phyloP scores from a whole-genome alignment of 805 yeast genomes.

The Ogataea parapolymorpha region DNA sequence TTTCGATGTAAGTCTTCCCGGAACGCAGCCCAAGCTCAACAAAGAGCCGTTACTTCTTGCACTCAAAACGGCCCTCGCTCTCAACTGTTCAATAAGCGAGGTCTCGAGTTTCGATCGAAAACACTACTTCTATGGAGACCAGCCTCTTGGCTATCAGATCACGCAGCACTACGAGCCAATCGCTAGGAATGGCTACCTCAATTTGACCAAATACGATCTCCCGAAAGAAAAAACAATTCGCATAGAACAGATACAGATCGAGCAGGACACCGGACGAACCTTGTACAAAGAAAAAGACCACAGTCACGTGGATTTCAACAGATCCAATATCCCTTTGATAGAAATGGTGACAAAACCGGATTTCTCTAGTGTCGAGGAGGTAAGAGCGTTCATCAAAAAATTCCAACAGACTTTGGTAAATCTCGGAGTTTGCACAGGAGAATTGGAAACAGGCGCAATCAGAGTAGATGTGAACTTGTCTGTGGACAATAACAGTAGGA shows the following conservation, averaged over 20 bases:
- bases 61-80: conserved; percentile 65
- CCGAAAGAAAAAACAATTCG: conserved; percentile 45
- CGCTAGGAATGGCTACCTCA: conserved; percentile 63
- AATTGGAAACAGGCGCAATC: conserved; percentile 91
- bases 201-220: conserved; percentile 47
- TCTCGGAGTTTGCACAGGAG: conserved; percentile 78
- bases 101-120: conserved; percentile 81
- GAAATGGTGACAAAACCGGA: conserved; percentile 94
- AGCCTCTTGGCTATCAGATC: conserved; percentile 93
- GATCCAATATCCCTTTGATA: conserved; percentile 82
- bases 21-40: conserved; percentile 83
- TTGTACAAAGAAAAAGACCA: conserved; percentile 45
- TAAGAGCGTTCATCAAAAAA: conserved; percentile 75
- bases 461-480: conserved; percentile 94
- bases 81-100: conserved; percentile 55
- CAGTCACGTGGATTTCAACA: conserved; percentile 67
- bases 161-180: conserved; percentile 85
- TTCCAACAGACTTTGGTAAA: conserved; percentile 69
- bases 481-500: conserved; percentile 65
- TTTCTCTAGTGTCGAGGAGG: conserved; percentile 61
- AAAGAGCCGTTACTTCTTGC: conserved; percentile 71
- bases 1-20: conserved; percentile 87
- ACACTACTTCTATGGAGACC: conserved; percentile 95
- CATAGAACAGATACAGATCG: conserved; percentile 82
- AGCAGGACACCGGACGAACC: conserved; percentile 92